Evolutionary conservation across 2,329 filamentous ascomycete genomes (phyloP), one percentile per base, ranked within the genome.

Genomic region (Alternaria triticina): DNA sequence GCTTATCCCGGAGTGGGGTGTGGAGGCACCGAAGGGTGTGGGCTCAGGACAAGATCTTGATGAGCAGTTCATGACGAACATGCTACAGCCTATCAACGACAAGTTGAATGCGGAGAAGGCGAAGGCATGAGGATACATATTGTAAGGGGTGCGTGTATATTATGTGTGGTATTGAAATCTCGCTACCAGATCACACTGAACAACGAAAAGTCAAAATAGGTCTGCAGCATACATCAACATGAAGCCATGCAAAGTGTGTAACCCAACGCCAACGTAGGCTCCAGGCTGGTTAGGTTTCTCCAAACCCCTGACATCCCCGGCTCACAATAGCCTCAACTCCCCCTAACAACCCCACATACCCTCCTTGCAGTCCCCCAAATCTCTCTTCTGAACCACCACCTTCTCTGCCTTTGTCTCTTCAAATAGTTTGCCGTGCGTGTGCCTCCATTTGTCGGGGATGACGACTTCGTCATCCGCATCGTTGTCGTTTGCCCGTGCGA

Each of bases 1-100:
- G 36, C 33, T 70, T 2, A 69, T 77, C 12, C 75, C 74, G 1
- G 73, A 76, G 52, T 76, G 73, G 74, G 71, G 74, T 44, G 64
- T 77, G 40, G 36, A 65, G 15, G 58, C 73, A 7, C 72, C 73
- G 6, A n/a, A 40, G 15, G 72, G 65, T 3, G 25, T 54, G n/a
- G 72, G 73, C 15, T 70, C 69, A 8, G 71, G 74, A 3, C 66
- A 70, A 50, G 66, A 75, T 22, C 22, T 65, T 45, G 43, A 55
- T 25, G 62, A 66, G 20, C 64, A 56, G 4, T 63, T 64, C 30
- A 47, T 70, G 25, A 61, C 63, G 28, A 71, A 68, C 10, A 54
- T 75, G 66, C 45, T 77, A 23, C 55, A 40, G 27, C 74, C 74
- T 7, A 70, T 76, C 59, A 58, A 65, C 23, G 64, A 64, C 13